phyloP scores from a whole-genome alignment of 192 early-diverging fungal genomes.

The Radiomyces spectabilis region DNA sequence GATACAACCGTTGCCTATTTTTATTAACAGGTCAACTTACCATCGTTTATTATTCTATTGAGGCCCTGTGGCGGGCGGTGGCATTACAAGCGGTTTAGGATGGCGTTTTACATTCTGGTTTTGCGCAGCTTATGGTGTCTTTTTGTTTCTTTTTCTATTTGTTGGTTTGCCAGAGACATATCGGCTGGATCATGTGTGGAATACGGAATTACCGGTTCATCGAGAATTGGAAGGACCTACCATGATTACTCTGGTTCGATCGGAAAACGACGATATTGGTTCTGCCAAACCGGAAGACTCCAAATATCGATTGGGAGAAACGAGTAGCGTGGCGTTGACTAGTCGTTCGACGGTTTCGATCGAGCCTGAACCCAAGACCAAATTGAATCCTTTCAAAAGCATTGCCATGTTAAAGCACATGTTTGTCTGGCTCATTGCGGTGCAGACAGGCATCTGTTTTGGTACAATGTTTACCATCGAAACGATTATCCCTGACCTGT shows the following conservation, averaged over 20 bases:
- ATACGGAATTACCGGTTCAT: background rate
- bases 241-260: too few relatives aligned
- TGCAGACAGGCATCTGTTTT: slow-evolving; percentile 30
- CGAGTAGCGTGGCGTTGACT: too few relatives aligned
- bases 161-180: slow-evolving; percentile 31
- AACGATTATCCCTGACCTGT: slow-evolving; percentile 23
- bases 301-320: too few relatives aligned
- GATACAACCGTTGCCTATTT: too few relatives aligned
- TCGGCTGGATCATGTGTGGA: slow-evolving; percentile 11
- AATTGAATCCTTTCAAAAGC: background rate
- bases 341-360: too few relatives aligned
- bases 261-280: too few relatives aligned
- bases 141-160: slow-evolving; percentile 26
- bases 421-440: slow-evolving; percentile 3
- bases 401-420: background rate
- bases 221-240: too few relatives aligned
- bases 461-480: slow-evolving; percentile 42
- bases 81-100: slow-evolving; percentile 24
- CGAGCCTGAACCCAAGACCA: too few relatives aligned
- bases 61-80: slow-evolving; percentile 30
- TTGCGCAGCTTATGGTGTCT: slow-evolving; percentile 15
- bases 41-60: background rate
- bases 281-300: too few relatives aligned
- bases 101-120: slow-evolving; percentile 37
- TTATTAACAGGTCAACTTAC: background rate